These are phyloP conservation scores for Hanseniaspora lachancei DNA, from an alignment of 805 yeast genomes.

Conservation along the genomic window DNA sequence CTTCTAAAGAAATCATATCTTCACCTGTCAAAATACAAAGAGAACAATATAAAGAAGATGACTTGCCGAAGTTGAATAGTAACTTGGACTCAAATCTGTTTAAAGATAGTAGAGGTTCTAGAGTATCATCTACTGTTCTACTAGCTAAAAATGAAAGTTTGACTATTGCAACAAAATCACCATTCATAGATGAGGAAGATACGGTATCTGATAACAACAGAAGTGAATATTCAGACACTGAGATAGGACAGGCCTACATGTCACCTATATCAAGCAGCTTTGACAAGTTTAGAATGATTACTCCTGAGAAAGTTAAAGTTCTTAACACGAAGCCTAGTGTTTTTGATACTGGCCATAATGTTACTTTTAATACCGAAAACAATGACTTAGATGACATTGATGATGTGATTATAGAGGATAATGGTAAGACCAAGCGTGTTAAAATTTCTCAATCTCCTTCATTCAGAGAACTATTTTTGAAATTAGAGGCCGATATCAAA, in stretches of 20 bases:
- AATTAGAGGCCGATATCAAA: slow-evolving; percentile 5
- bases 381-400: not conserved
- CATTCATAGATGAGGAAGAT: not conserved
- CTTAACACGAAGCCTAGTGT: not conserved
- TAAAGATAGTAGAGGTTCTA: not conserved
- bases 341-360: not conserved
- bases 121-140: not conserved
- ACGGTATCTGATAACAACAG: not conserved
- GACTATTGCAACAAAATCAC: not conserved
- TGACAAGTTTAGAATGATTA: not conserved
- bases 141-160: not conserved
- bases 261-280: not conserved
- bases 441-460: slow-evolving; percentile 11
- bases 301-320: not conserved
- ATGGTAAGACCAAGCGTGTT: not conserved
- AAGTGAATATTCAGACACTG: not conserved
- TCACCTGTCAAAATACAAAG: slow-evolving; percentile 11
- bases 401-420: not conserved
- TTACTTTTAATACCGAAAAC: not conserved
- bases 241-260: slow-evolving; percentile 1
- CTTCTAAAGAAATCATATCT: slow-evolving; percentile 4
- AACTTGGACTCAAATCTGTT: slow-evolving; percentile 5
- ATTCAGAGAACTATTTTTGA: slow-evolving; percentile 11
- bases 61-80: slow-evolving; percentile 9
- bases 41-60: slow-evolving; percentile 1